These are phyloP conservation scores for Globisporangium uncinulatum DNA, from an alignment of 352 stramenopile genomes.

Conservation along the genomic window DNA sequence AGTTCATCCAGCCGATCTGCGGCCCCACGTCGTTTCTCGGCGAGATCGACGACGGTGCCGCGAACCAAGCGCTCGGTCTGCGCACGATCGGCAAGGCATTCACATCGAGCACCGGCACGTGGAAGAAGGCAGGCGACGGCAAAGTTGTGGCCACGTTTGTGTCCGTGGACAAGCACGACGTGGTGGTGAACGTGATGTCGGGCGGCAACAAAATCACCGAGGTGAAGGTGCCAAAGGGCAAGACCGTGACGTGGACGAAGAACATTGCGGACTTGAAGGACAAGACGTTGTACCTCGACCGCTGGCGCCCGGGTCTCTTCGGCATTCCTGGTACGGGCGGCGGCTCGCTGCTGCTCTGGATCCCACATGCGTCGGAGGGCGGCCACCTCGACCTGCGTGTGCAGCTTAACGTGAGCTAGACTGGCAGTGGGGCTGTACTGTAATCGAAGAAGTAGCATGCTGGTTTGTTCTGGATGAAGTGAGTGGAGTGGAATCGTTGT, in stretches of 20 bases:
- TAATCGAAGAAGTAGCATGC: no score
- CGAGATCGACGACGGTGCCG: constrained; percentile 37
- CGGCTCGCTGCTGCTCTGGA: constrained; percentile 56
- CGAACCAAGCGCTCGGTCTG: constrained; percentile 36
- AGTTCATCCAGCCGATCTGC: constrained; percentile 54
- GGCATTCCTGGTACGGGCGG: constrained; percentile 48
- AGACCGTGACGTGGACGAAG: constrained; percentile 30
- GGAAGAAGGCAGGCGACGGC: constrained; percentile 36
- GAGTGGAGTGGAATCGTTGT: no score
- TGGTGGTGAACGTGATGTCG: constrained; percentile 46
- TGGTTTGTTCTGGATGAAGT: no score
- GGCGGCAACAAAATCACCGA: constrained; percentile 18
- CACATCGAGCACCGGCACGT: constrained; percentile 25
- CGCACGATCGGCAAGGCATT: constrained; percentile 36
- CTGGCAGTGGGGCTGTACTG: neutral
- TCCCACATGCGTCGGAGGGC: constrained; percentile 32
- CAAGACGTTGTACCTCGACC: constrained; percentile 69
- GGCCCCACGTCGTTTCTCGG: constrained; percentile 41
- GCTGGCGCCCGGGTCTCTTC: constrained; percentile 50
- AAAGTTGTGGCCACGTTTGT: no score
- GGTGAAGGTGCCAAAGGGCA: constrained; percentile 27
- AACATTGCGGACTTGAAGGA: constrained; percentile 26
- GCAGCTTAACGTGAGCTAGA: constrained; percentile 39
- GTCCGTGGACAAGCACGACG: no score
- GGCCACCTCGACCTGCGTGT: constrained; percentile 41